Evolutionary conservation across 2,329 filamentous ascomycete genomes (phyloP).

Genomic region (Trichoderma arundinaceum): DNA sequence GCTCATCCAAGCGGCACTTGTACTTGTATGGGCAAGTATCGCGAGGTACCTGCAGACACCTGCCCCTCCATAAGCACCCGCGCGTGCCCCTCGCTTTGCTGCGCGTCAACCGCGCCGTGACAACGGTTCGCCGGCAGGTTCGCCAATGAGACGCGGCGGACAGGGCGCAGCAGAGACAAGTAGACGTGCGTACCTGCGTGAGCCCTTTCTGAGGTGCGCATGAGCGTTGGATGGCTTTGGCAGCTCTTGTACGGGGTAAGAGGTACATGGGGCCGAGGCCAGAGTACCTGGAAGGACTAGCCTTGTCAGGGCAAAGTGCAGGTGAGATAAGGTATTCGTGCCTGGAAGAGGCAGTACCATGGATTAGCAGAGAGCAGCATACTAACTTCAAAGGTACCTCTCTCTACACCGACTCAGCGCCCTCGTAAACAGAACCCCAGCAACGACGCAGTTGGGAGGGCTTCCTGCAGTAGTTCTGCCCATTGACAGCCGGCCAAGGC

Average conservation of each 20-base stretch:
- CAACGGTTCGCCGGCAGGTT: constrained; percentile 28
- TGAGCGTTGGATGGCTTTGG: background rate
- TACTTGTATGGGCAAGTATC: background rate
- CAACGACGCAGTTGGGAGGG: no score
- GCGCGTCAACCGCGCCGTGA: constrained; percentile 29
- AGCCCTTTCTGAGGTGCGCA: background rate
- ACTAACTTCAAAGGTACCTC: no score
- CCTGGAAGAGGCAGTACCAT: no score
- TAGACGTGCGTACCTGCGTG: constrained; percentile 28
- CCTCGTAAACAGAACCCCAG: no score
- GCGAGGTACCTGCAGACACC: constrained; percentile 18
- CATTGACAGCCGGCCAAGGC: no score
- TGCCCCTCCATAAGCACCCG: constrained; percentile 19
- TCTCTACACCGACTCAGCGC: no score
- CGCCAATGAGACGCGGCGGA: constrained; percentile 23
- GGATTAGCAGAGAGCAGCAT: no score
- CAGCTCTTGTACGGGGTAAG: background rate
- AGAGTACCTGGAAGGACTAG: background rate
- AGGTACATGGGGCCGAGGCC: background rate
- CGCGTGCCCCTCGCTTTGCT: constrained; percentile 23
- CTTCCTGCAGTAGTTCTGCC: no score
- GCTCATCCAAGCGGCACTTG: no score
- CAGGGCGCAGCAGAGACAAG: background rate
- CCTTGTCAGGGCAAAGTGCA: background rate
- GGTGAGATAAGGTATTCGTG: background rate